Base-by-base conservation (phyloP, 2,329 filamentous ascomycete species). In the Penicillium expansum region DNA sequence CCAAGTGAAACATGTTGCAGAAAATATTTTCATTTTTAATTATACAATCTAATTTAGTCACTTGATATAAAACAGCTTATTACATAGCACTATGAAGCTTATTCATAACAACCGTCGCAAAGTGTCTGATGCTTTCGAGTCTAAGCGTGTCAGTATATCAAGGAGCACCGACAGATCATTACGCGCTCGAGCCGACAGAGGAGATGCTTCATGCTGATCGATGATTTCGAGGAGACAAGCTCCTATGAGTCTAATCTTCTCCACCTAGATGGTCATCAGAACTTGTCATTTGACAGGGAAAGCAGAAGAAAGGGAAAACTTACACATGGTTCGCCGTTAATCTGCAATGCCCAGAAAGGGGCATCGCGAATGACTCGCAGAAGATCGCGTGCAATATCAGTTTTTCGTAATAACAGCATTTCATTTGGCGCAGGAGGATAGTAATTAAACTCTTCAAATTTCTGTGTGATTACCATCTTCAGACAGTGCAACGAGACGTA, bases 311-410 rank as follows among this genome's bases (percentile, higher is more conserved):
- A 7, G 10, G 39, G 4, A 5, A 7, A n/a, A 57, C 60, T 51
- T 49, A 64, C 60, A 33, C 58, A 64, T 32, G 60, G 60, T 41
- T 64, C 60, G n/a, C 62, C 62, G n/a, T 62, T 64, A 11, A 61
- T 54, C 33, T 64, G 60, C 22, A 64, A 43, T 16, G 58, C 37
- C 73, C 76, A 78, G 38, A 78, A 79, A 0, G 77, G 77, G 2
- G 75, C 71, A 42, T 75, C 73, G 1, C 73, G 71, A 29, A 79
- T 73, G 0, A 77, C 71, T 0, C 71, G 66, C 14, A 79, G 38
- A 71, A 79, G 76, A 42, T 78, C 75, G 13, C 74, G 66, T 1
- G 77, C 77, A 47, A 79, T 78, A 45, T 79, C 77, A 0, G 76
- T 78, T 57, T 76, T 76, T 35, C 69, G 59, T 50, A 65, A 54